Base-by-base conservation (phyloP, 2,329 filamentous ascomycete species). In the Trichoderma cornu-damae region DNA sequence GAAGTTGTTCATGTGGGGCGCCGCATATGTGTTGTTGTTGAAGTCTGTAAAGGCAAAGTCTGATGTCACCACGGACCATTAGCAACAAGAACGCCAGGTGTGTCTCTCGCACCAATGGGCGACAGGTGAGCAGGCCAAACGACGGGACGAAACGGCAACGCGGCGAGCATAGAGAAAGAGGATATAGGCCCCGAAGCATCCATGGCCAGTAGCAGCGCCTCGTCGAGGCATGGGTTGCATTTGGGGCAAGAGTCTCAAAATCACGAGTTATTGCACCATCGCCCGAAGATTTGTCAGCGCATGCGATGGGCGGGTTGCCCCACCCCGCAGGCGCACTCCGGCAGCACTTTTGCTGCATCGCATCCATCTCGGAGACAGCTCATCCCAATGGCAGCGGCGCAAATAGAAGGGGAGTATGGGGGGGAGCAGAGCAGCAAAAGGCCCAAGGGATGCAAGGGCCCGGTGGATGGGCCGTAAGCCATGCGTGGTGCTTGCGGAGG, bases 251-350 rank as follows among this genome's bases (percentile, higher is more conserved):
- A 56, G 30, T 50, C 47, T 48, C 47, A 47, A 52, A 72, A 76
- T 83, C 81, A 83, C 80, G 80, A 75, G 80, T 70, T 79, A 84
- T 84, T 77, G 79, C 81, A 79, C 77, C 79, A 84, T 84, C 75
- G 70, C 64, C 68, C 26, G 65, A 64, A 68, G 69, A 77, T 76
- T 78, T 75, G 73, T 73, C 72, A 73, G 72, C 69, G 64, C 69
- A 68, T 55, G 38, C 9, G 40, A 44, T 48, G 47, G 54, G 59
- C 48, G 20, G 16, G 34, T n/a, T 28, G 59, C 59, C 59, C 64
- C 63, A 62, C 63, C 59, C 14, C 12, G 24, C 14, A 52, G 53
- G 44, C 46, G 46, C 52, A 51, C 38, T 51, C 56, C 59, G 61
- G 61, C 62, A 63, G 67, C 59, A 67, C 53, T 40, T 61, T 64